Base-by-base conservation (phyloP, 192 early-diverging fungal genomes). In the Neocallimastix lanati region DNA sequence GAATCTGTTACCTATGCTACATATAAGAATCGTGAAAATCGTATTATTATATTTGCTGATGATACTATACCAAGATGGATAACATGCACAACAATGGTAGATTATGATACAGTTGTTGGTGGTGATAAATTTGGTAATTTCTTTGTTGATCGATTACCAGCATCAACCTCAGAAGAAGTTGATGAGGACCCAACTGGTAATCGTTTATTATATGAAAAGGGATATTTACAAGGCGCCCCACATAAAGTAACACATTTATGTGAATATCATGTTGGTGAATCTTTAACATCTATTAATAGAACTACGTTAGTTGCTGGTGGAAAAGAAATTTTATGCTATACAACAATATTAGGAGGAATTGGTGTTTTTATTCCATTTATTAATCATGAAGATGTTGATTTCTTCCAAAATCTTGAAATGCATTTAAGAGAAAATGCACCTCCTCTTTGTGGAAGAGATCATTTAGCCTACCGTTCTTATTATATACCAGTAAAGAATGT, bases 81-180 rank as follows among this genome's bases (percentile, higher is more conserved):
- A 50, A 95, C 96, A 21, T 84, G 88, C 28, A 87, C 93, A 16
- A 81, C 87, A 13, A 92, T 96, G 88, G 83, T 95, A 35, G 96
- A 98, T 85, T 97, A 96, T 81, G 93, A 97, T 81, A 98, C 98
- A 11, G 89, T 97, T 11, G 93, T 90, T 11, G 93, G 90, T 25
- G 96, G 93, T 27, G 98, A 99, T 89, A 96, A 96, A 84, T 99
- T 99, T 91, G 98, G 98, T 35, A 97, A 97, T 80, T 85, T 99
- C 28, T 92, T 92, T 78, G 91, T 94, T 15, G 81, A 91, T 78
- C 88, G 98, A 28, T 83, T 94, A 80, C 89, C 94, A 3, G 79
- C 86, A 28, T 85, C 88, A 12, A 87, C 90, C 0, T 88, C 87
- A 28, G 85, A 91, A 77, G 90, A 93, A 78, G 84, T 98, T 76